Conservation (phyloP, 2,329 filamentous ascomycete genomes). For the Alternaria gansuensis region DNA sequence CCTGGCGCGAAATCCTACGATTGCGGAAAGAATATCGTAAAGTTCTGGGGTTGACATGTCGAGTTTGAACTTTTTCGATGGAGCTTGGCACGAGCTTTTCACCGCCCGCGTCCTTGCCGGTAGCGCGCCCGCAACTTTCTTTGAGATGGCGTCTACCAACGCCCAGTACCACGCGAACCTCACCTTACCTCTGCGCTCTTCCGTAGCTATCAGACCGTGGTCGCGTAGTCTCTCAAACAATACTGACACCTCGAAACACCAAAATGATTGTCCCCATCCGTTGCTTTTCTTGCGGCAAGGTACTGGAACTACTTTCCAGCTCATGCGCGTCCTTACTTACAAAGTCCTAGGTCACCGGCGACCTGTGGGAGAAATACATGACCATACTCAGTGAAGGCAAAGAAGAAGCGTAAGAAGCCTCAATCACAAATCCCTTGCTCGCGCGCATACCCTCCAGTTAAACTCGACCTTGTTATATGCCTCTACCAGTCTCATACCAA, state of each 20-base stretch:
- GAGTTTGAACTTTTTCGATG: constrained; percentile 32
- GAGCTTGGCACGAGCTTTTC: constrained; percentile 42
- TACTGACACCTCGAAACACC: constrained; percentile 27
- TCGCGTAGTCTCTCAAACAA: constrained; percentile 4
- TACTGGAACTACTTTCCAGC: constrained; percentile 54
- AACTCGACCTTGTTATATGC: background rate
- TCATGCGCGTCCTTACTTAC: constrained; percentile 39
- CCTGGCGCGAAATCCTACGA: constrained; percentile 11
- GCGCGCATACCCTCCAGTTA: background rate
- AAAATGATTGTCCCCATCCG: constrained; percentile 98
- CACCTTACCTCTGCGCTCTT: constrained; percentile 7
- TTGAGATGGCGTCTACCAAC: constrained; percentile 37
- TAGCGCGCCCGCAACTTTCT: constrained; percentile 46
- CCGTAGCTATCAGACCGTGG: background rate
- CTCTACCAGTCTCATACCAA: background rate
- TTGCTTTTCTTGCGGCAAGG: constrained; percentile 99
- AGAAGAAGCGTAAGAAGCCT: constrained; percentile 45
- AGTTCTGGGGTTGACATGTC: constrained; percentile 1
- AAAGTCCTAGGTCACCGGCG: constrained; percentile 80
- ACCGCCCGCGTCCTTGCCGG: constrained; percentile 40
- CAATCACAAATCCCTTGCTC: background rate
- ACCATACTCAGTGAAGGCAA: constrained; percentile 77
- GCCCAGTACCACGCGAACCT: constrained; percentile 24
- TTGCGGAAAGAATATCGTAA: constrained; percentile 13
- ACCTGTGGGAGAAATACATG: constrained; percentile 97